A percentile compares a stretch with the other conserved stretches of the same genome.
These are phyloP conservation scores for Verticillium longisporum DNA, from an alignment of 2,329 filamentous ascomycete species.

Conservation along the genomic window DNA sequence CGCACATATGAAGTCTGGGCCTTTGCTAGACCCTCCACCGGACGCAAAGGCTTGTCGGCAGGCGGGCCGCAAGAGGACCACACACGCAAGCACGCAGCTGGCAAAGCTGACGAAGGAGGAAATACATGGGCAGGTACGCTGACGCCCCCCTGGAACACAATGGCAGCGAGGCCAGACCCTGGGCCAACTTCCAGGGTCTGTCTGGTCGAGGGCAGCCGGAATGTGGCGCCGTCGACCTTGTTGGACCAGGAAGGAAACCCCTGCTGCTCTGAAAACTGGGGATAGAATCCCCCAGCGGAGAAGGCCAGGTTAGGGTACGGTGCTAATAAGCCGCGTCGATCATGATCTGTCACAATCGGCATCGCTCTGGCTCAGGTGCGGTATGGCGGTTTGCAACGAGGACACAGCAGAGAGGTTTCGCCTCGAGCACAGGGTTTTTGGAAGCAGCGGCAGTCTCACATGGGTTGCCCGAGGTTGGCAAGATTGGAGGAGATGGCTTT, in stretches of 20 bases:
- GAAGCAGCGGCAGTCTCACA: not conserved
- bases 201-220: not conserved
- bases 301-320: not conserved
- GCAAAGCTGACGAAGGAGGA: not conserved
- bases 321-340: constrained; percentile 7
- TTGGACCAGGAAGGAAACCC: not conserved
- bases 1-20: not conserved
- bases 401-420: not conserved
- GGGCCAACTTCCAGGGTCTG: not conserved
- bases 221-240: not conserved
- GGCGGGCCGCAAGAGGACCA: not conserved
- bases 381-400: not conserved
- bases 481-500: not conserved
- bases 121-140: not conserved
- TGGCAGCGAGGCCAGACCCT: not conserved
- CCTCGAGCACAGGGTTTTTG: not conserved
- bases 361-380: constrained; percentile 1
- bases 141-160: not conserved
- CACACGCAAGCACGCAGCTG: not conserved
- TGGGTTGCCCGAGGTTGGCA: not conserved
- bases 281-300: not conserved
- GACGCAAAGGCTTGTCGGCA: not conserved
- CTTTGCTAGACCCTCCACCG: not conserved
- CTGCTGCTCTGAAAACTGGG: not conserved
- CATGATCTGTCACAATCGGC: constrained; percentile 13